A percentile compares a stretch with the other conserved stretches of the same genome.
Conservation (phyloP, 495 filamentous ascomycete genomes). For the Cercophora scortea region DNA sequence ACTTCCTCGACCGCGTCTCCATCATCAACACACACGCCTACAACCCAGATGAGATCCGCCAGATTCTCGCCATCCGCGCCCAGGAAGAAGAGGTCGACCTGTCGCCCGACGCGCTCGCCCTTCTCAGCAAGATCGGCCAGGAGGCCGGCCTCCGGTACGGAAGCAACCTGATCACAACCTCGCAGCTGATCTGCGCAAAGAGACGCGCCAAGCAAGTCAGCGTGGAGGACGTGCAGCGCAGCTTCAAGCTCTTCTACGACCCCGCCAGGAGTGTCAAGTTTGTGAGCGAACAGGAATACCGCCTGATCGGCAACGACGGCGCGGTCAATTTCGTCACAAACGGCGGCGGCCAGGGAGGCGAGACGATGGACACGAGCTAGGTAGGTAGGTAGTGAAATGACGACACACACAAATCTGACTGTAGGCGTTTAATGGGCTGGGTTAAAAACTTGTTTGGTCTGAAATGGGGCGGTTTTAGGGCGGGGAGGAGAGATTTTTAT, state of each 20-base stretch:
- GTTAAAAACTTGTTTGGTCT: conserved; percentile 8
- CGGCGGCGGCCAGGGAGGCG: conserved; percentile 37
- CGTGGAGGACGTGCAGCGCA: conserved; percentile 83
- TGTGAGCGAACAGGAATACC: conserved; percentile 80
- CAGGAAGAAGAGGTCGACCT: conserved; percentile 94
- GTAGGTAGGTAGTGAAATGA: no score
- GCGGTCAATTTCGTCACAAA: conserved; percentile 64
- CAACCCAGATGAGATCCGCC: conserved; percentile 71
- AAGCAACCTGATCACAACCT: conserved; percentile 92
- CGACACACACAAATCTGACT: background rate
- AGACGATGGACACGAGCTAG: conserved; percentile 72
- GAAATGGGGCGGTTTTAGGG: background rate
- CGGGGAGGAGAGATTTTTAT: background rate
- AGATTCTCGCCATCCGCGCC: conserved; percentile 84
- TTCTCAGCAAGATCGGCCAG: conserved; percentile 90
- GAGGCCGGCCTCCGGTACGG: conserved; percentile 90
- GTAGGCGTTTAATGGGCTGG: conserved; percentile 12
- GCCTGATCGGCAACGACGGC: conserved; percentile 84
- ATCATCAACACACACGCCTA: conserved; percentile 97
- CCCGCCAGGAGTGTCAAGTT: conserved; percentile 81
- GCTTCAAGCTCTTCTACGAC: conserved; percentile 91
- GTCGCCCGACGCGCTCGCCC: conserved; percentile 76
- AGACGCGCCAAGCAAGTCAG: conserved; percentile 69
- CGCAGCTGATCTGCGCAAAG: conserved; percentile 71
- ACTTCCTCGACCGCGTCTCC: conserved; percentile 92